Evolutionary conservation across 306 rosid species (phyloP).

Genomic region (Vigna nakashimae): DNA sequence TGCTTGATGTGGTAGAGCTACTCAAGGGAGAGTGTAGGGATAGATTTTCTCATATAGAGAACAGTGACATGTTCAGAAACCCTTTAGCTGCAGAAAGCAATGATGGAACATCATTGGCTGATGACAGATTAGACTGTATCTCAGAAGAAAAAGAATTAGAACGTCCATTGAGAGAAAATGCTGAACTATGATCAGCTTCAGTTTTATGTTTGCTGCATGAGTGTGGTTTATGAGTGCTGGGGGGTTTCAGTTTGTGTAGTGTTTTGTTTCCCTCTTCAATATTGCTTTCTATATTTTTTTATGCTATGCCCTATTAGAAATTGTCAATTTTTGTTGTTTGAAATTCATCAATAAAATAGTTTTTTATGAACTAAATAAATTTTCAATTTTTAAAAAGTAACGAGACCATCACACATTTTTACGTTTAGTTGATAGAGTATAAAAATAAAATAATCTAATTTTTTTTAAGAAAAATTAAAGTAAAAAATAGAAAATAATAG

Average conservation of each 20-base stretch:
- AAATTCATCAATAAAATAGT: too few species aligned
- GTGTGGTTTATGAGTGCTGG: conserved; percentile 38
- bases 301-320: too few species aligned
- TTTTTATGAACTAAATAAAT: too few species aligned
- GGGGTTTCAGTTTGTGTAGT: conserved; percentile 16
- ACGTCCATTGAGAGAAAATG: conserved; percentile 47
- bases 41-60: conserved; percentile 61
- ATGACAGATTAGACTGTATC: conserved; percentile 69
- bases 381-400: too few species aligned
- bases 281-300: too few species aligned
- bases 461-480: too few species aligned
- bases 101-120: conserved; percentile 48
- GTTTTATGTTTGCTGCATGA: conserved; percentile 5
- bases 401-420: too few species aligned
- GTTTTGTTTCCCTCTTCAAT: background rate
- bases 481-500: too few species aligned
- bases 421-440: too few species aligned
- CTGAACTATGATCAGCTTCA: conserved; percentile 19
- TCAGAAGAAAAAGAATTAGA: conserved; percentile 59
- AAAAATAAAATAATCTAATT: too few species aligned
- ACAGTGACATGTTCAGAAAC: conserved; percentile 50
- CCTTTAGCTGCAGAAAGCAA: conserved; percentile 11
- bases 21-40: conserved; percentile 76
- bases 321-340: too few species aligned
- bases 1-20: conserved; percentile 81